Conservation (phyloP, 2,329 filamentous ascomycete genomes). For the Trichoderma brevicompactum region DNA sequence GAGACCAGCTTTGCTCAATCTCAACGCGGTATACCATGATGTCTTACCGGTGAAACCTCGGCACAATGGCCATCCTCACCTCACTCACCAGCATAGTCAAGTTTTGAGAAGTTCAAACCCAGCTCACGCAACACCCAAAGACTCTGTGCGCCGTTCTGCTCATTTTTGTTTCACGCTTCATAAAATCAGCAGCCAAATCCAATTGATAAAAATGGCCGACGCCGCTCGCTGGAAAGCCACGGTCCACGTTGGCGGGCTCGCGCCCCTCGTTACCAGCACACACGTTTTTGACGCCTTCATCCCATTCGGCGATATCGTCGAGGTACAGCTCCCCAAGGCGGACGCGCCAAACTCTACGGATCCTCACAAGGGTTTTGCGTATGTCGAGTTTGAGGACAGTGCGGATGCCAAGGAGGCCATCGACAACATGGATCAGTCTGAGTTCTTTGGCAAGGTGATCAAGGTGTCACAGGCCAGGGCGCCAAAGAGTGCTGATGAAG, state of each 20-base stretch:
- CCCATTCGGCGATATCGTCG: slow-evolving; percentile 93
- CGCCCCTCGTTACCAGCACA: slow-evolving; percentile 73
- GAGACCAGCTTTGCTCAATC: background rate
- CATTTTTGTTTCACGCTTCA: background rate
- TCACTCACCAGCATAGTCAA: background rate
- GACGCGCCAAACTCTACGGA: slow-evolving; percentile 79
- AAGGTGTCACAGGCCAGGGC: slow-evolving; percentile 92
- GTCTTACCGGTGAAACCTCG: slow-evolving; percentile 10
- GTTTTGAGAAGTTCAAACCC: slow-evolving; percentile 13
- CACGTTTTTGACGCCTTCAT: slow-evolving; percentile 90
- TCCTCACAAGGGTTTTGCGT: slow-evolving; percentile 89
- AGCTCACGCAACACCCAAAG: background rate
- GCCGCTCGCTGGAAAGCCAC: slow-evolving; percentile 84
- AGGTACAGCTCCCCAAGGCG: slow-evolving; percentile 87
- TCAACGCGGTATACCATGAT: background rate
- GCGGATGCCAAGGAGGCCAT: slow-evolving; percentile 92
- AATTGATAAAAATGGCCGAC: slow-evolving; percentile 70
- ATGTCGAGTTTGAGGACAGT: slow-evolving; percentile 88
- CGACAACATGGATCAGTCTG: slow-evolving; percentile 98
- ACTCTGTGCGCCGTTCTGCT: too few species aligned
- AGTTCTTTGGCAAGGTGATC: slow-evolving; percentile 89
- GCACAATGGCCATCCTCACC: background rate
- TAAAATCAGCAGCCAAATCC: background rate
- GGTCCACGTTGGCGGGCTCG: slow-evolving; percentile 87
- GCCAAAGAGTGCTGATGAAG: slow-evolving; percentile 85